These are phyloP conservation scores for Drechslera avenae DNA, from an alignment of 2,329 filamentous ascomycete genomes.

Conservation along the genomic window DNA sequence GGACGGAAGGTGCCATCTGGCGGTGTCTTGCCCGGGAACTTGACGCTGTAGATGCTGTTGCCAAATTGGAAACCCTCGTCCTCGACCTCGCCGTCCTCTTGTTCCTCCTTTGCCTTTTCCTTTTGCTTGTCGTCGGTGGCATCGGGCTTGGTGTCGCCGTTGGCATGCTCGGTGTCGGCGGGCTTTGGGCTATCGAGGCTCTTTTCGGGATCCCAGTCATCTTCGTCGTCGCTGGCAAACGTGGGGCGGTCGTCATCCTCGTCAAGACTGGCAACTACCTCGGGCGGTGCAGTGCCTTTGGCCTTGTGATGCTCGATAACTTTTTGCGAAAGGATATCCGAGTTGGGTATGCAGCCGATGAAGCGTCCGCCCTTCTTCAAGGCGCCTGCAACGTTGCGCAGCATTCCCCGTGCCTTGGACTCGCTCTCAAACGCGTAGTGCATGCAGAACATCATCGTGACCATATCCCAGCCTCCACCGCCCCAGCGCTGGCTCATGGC, in stretches of 20 bases:
- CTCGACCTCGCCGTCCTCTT: conserved; percentile 54
- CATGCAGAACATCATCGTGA: conserved; percentile 99
- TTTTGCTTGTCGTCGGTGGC: conserved; percentile 27
- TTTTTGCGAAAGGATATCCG: conserved; percentile 79
- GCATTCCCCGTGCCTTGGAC: conserved; percentile 86
- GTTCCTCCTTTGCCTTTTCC: conserved; percentile 50
- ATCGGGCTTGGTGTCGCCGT: conserved; percentile 30
- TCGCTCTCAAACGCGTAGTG: conserved; percentile 98
- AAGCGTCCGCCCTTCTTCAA: conserved; percentile 94
- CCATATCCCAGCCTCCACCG: conserved; percentile 86
- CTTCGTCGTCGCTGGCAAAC: conserved; percentile 47
- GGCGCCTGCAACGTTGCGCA: conserved; percentile 86
- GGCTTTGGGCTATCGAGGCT: conserved; percentile 47
- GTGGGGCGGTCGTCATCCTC: conserved; percentile 43
- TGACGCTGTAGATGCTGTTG: conserved; percentile 89
- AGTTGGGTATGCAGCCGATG: conserved; percentile 96
- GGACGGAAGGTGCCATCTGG: conserved; percentile 90
- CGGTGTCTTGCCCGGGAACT: conserved; percentile 82
- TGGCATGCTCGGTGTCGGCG: conserved; percentile 44
- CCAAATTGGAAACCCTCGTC: conserved; percentile 74
- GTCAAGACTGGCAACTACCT: conserved; percentile 28
- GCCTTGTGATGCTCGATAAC: conserved; percentile 78
- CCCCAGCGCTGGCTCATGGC: conserved; percentile 67
- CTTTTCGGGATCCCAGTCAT: conserved; percentile 55
- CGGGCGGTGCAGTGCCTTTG: conserved; percentile 46